These are phyloP conservation scores for Lizonia empirigonia DNA, from an alignment of 2,329 filamentous ascomycete species.

Conservation along the genomic window DNA sequence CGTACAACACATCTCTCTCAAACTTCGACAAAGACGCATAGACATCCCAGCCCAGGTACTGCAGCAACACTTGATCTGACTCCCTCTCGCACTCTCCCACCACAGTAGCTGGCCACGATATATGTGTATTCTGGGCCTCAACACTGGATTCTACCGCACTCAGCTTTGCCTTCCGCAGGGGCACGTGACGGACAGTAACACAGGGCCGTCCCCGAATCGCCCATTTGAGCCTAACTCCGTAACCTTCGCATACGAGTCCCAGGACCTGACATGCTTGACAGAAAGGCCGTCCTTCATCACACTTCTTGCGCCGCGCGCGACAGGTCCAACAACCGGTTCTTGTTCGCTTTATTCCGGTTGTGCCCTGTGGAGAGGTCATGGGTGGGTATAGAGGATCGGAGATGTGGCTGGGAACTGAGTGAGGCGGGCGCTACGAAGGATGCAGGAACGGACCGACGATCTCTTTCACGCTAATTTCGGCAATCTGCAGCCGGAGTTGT, in stretches of 20 bases:
- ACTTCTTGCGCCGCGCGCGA: constrained; percentile 15
- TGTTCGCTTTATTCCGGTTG: constrained; percentile 5
- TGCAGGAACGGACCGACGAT: constrained; percentile 8
- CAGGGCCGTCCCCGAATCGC: constrained; percentile 4
- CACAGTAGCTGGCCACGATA: not conserved
- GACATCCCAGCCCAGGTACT: constrained; percentile 2
- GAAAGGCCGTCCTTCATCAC: constrained; percentile 6
- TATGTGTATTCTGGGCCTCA: not conserved
- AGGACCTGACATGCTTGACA: constrained; percentile 6
- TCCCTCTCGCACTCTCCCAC: not conserved
- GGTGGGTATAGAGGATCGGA: not conserved
- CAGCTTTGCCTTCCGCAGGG: constrained; percentile 4
- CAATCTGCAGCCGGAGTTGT: not conserved
- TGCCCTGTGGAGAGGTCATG: constrained; percentile 6
- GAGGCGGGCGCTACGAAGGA: constrained; percentile 2
- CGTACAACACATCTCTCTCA: constrained; percentile 14
- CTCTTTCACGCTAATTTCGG: constrained; percentile 7
- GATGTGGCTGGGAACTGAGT: constrained; percentile 12
- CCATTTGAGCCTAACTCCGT: constrained; percentile 12
- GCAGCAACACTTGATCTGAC: constrained; percentile 5
- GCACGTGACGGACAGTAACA: constrained; percentile 1
- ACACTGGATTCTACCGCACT: not conserved
- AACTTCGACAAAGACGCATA: not conserved
- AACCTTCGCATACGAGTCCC: constrained; percentile 11
- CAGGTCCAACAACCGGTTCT: constrained; percentile 14